Evolutionary conservation across 352 stramenopile species (phyloP).

Genomic region (Peronospora destructor): DNA sequence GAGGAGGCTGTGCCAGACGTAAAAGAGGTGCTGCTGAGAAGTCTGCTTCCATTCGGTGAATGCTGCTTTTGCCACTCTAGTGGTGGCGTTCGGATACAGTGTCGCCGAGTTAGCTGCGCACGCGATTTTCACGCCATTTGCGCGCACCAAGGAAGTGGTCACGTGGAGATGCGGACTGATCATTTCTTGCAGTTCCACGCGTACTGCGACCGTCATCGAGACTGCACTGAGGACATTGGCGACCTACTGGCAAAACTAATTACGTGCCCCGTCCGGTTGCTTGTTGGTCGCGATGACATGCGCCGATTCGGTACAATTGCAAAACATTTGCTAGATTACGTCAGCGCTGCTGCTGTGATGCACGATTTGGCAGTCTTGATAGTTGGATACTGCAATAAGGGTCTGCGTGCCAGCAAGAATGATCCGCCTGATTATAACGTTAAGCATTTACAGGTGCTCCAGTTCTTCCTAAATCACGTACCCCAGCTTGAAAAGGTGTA

Average conservation of each 20-base stretch:
- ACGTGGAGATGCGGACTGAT: conserved; percentile 31
- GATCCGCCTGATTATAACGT: conserved; percentile 47
- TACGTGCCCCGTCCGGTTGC: conserved; percentile 40
- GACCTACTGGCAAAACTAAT: conserved; percentile 48
- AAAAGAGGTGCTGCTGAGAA: conserved; percentile 14
- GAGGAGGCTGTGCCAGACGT: conserved; percentile 7
- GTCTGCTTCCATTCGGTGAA: conserved; percentile 12
- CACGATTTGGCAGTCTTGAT: conserved; percentile 36
- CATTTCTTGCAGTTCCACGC: conserved; percentile 45
- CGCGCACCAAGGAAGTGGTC: conserved; percentile 34
- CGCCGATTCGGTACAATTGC: conserved; percentile 38
- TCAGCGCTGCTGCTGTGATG: conserved; percentile 34
- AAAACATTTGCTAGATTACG: conserved; percentile 38
- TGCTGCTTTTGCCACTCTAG: conserved; percentile 50
- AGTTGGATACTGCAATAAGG: conserved; percentile 49
- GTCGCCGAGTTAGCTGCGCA: conserved; percentile 41
- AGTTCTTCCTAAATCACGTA: conserved; percentile 60
- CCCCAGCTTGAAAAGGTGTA: conserved; percentile 63
- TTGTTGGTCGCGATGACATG: conserved; percentile 47
- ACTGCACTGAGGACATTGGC: conserved; percentile 31
- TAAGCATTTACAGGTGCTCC: conserved; percentile 59
- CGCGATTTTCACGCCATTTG: conserved; percentile 67
- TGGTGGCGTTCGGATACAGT: conserved; percentile 48
- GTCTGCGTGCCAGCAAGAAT: conserved; percentile 37
- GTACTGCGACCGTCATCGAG: conserved; percentile 62